Base-by-base conservation (phyloP, 176 grass and related monocot genomes). In the Microstegium vimineum region DNA sequence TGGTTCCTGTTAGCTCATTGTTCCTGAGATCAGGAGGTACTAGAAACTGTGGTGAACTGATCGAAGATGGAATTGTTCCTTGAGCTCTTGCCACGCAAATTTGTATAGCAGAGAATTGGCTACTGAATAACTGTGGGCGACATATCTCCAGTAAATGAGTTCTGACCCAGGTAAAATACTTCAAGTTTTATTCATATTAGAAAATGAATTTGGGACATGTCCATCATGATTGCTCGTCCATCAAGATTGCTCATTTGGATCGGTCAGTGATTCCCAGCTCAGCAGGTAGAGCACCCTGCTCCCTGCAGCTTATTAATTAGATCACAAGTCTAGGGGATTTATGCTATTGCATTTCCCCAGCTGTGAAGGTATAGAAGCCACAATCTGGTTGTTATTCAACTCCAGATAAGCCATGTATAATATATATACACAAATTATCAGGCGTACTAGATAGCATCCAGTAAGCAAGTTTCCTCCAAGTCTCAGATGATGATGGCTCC, bases 1-100 rank as follows among this genome's bases (percentile, higher is more conserved):
- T 77, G 1, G 37, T 80, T 43, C 91, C 88, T 69, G 6, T 77
- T 41, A 94, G 69, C 22, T 56, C 68, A 86, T 94, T 94, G 6
- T 63, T 74, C 35, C 79, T 82, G 1, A 88, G 35, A 69, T 83
- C 60, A 25, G 88, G 74, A 57, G 76, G 46, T 2, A 43, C 72
- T 27, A 90, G 76, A 77, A 0, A 38, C 10, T 1, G 0, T 78
- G 81, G 10, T 20, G 23, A 62, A 7, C 34, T 56, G 25, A 94
- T 83, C 0, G 72, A 51, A 30, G 8, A 23, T 62, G 82, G 82
- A 66, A 90, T 86, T 22, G 67, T 26, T 61, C 85, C 82, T 17
- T 16, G 35, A 94, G 69, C 12, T 61, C 90, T 94, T 94, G 7
- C 37, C 25, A 40, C 27, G 36, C 34, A 94, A 83, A 75, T 83